These are phyloP conservation scores for Onygenales sp. DNA, from an alignment of 2,329 filamentous ascomycete genomes.

Conservation along the genomic window DNA sequence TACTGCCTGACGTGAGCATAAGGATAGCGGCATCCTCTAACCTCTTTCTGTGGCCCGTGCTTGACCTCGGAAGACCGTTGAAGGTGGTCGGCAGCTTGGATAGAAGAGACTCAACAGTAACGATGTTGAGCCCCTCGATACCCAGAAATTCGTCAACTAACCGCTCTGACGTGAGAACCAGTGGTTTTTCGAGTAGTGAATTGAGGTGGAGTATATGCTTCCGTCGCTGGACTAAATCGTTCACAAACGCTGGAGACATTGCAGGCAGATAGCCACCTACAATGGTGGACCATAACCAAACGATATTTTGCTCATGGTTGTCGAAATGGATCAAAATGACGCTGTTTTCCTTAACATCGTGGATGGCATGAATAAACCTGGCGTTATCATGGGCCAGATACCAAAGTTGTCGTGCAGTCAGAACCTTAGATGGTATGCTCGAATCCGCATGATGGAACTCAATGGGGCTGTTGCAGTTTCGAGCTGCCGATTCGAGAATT, in stretches of 20 bases:
- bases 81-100: neutral
- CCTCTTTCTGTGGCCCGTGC: slow-evolving; percentile 6
- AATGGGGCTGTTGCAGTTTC: slow-evolving; percentile 1
- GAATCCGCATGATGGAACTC: slow-evolving; percentile 4
- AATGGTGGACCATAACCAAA: slow-evolving; percentile 34
- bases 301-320: slow-evolving; percentile 26
- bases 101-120: slow-evolving; percentile 7
- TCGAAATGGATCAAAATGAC: slow-evolving; percentile 23
- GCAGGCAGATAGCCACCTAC: slow-evolving; percentile 29
- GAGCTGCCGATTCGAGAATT: slow-evolving; percentile 2
- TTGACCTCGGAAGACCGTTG: neutral
- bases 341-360: neutral
- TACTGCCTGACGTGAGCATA: slow-evolving; percentile 47
- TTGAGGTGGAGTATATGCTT: slow-evolving; percentile 23
- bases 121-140: slow-evolving; percentile 8
- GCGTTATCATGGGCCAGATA: slow-evolving; percentile 4
- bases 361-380: neutral
- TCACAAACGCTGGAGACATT: slow-evolving; percentile 26
- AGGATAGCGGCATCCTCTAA: slow-evolving; percentile 24
- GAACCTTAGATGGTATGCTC: neutral
- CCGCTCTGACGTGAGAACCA: slow-evolving; percentile 15
- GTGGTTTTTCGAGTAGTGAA: slow-evolving; percentile 14
- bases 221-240: slow-evolving; percentile 17
- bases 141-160: slow-evolving; percentile 12
- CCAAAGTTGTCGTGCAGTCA: slow-evolving; percentile 4